These are phyloP conservation scores for Suillus subaureus DNA, from an alignment of 768 basidiomycete species.

Conservation along the genomic window DNA sequence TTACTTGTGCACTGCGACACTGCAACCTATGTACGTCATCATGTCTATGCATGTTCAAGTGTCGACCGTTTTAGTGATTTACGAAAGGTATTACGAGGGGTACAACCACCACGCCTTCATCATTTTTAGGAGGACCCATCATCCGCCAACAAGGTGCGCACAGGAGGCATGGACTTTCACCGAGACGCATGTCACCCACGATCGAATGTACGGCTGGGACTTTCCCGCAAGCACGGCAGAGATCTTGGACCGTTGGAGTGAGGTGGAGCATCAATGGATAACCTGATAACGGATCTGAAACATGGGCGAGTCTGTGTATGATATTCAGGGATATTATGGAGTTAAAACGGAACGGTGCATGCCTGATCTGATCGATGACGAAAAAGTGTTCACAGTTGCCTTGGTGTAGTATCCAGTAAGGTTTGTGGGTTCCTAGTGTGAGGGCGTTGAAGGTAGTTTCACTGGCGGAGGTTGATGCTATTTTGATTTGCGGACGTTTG, in stretches of 20 bases:
- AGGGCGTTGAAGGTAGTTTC: conserved; percentile 57
- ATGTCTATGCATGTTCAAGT: neutral
- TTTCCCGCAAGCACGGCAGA: conserved; percentile 71
- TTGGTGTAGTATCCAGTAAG: conserved; percentile 81
- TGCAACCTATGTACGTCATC: neutral
- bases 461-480: conserved; percentile 45
- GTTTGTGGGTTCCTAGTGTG: conserved; percentile 64
- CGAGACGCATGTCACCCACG: conserved; percentile 70
- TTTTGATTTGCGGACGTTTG: conserved; percentile 35
- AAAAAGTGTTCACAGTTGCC: conserved; percentile 85
- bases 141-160: conserved; percentile 74
- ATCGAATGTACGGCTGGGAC: conserved; percentile 71
- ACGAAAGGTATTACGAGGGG: conserved; percentile 42
- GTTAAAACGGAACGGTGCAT: conserved; percentile 6
- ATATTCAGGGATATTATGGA: conserved; percentile 1
- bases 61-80: conserved; percentile 33
- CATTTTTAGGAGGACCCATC: conserved; percentile 57
- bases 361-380: conserved; percentile 76
- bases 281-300: conserved; percentile 53
- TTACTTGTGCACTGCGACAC: neutral
- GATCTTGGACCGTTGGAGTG: conserved; percentile 59
- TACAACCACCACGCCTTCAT: conserved; percentile 47
- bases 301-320: conserved; percentile 54
- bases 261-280: conserved; percentile 73
- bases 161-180: conserved; percentile 76